Base-by-base conservation (phyloP, 108 stramenopile genomes). In the Schizochytrium sp. region DNA sequence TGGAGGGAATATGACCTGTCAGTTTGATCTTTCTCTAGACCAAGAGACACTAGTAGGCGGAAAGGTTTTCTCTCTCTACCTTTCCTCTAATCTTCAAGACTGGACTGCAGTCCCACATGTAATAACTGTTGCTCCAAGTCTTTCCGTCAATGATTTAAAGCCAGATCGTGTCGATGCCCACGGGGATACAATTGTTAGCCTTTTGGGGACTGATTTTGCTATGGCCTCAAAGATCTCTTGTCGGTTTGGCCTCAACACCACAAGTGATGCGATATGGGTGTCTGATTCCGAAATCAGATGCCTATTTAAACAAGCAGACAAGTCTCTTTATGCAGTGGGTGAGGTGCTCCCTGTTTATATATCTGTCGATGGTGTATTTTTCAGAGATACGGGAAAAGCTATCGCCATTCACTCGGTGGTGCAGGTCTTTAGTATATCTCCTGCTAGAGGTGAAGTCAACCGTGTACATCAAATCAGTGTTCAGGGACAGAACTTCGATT, bases 241-340 rank as follows among this genome's bases (percentile, higher is more conserved):
- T 83, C 76, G 76, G 50, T 83, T 83, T 40, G 76, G 76, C 5
- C n/a, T 13, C 76, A 53, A 38, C 10, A 7, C 8, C 0, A 12
- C 8, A 2, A 10, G 38, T n/a, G 28, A 2, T n/a, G 76, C 76
- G 10, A 2, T 42, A 5, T 83, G 76, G 76, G 55, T 83, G 0
- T 83, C 76, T 55, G 50, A 7, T 10, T 5, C 19, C 49, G 53
- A 83, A 28, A 83, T 83, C 47, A 17, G 28, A 40, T 83, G 76
- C 76, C 28, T 17, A 40, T 83, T 83, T 83, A 7, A 12, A 0
- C 12, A 69, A 44, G 64, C 64, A 2, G 12, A 12, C 40, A 69
- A 69, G 64, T 1, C 12, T 7, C 8, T 5, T 15, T 38, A 69
- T 38, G 64, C 64, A 38, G 15, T 69, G 12, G 64, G 64, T 7